Base-by-base conservation (phyloP, 495 filamentous ascomycete species). In the Amphirosellinia nigrospora region DNA sequence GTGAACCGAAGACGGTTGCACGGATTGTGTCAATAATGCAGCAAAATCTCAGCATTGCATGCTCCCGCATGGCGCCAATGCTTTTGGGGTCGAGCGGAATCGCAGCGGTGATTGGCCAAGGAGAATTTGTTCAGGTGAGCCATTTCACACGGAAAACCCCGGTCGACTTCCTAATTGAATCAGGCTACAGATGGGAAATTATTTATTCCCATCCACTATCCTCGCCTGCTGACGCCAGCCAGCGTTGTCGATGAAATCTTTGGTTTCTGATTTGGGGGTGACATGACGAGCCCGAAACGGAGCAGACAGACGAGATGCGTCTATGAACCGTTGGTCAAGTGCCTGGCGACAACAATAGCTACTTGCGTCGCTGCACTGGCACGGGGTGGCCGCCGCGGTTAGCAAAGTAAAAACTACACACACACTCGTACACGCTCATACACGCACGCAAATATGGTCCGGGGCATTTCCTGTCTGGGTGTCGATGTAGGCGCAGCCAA, bases 121-220 rank as follows among this genome's bases (percentile, higher is more conserved):
- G 52, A n/a, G 38, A 21, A 45, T 28, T 26, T 39, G 15, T 71
- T 71, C 70, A 71, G 70, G 70, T 71, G 63, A 50, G 70, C 56
- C 70, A 61, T 50, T 58, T 39, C 69, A 8, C 45, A 48, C 70
- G 70, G 70, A 23, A 23, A 43, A n/a, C 32, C 52, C 70, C 70
- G 70, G 41, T 52, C 63, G 45, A 26, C 55, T 67, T 53, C 63
- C 70, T 63, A 23, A 41, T 70, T 50, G 11, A 45, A 59, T 23
- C 48, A 39, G 68, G 48, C 50, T 70, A 60, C 68, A 70, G 48
- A 64, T 64, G 60, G 68, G 52, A 46, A 43, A 64, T 64, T 63
- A 15, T 63, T 63, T 69, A 34, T 32, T 39, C 56, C 45, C 56
- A 41, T 36, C 32, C 55, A n/a, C 32, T 58, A 32, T 30, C 43